Percentiles rank a stretch among this genome's conserved stretches.
phyloP scores from a whole-genome alignment of 106 monocot genomes.

The Amphibolis antarctica region DNA sequence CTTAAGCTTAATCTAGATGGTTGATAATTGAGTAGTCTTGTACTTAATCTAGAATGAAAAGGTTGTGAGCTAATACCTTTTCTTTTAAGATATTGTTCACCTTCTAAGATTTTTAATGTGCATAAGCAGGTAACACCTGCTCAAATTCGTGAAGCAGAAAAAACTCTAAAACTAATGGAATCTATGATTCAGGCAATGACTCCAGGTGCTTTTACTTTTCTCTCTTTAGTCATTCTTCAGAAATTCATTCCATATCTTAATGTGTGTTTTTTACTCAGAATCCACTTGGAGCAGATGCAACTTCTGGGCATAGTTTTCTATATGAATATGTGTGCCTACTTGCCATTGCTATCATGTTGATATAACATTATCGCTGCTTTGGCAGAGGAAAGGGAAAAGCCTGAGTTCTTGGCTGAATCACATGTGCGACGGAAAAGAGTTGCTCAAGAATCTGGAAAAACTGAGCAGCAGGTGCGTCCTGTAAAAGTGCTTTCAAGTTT shows the following conservation, averaged over 20 bases:
- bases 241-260: background rate
- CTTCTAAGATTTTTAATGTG: background rate
- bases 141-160: constrained; percentile 99
- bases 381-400: constrained; percentile 91
- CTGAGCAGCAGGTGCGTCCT: constrained; percentile 65
- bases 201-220: constrained; percentile 34
- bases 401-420: constrained; percentile 86
- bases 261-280: too few relatives aligned
- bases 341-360: too few relatives aligned
- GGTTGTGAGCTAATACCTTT: too few relatives aligned
- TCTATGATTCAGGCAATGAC: constrained; percentile 89
- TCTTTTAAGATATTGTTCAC: too few relatives aligned
- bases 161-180: constrained; percentile 77
- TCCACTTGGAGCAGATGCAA: too few relatives aligned
- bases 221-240: background rate
- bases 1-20: too few relatives aligned
- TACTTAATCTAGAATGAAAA: too few relatives aligned
- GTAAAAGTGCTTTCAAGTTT: too few relatives aligned
- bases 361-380: background rate
- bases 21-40: too few relatives aligned
- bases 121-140: constrained; percentile 67
- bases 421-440: constrained; percentile 60
- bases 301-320: background rate
- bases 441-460: constrained; percentile 78
- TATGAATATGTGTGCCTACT: background rate